Evolutionary conservation across 371 early-diverging fungal species (phyloP).

Genomic region (Actinomortierella wolfii): DNA sequence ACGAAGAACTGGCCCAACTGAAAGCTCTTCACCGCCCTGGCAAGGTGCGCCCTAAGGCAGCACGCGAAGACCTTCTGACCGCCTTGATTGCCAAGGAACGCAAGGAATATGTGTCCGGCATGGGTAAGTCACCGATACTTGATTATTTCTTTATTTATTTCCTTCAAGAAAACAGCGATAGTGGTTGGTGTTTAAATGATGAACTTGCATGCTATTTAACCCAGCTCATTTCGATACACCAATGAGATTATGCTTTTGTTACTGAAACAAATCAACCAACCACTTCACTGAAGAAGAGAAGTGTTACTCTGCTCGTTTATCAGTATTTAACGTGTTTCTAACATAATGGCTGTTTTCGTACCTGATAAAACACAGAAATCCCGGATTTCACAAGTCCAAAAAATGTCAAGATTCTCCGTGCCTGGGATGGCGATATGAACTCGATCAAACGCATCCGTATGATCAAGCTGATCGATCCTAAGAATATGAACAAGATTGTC

Average conservation of each 20-base stretch:
- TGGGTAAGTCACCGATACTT: conserved; percentile 49
- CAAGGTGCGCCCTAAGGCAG: conserved; percentile 54
- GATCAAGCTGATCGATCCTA: conserved; percentile 36
- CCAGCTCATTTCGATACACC: conserved; percentile 42
- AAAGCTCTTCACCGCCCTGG: conserved; percentile 52
- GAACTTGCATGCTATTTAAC: conserved; percentile 41
- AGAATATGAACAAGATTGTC: conserved; percentile 29
- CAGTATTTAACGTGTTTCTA: background rate
- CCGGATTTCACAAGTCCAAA: conserved; percentile 64
- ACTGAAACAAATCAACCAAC: conserved; percentile 13
- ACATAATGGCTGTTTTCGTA: background rate
- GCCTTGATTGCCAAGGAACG: conserved; percentile 52
- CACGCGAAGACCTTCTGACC: conserved; percentile 54
- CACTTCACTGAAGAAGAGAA: background rate
- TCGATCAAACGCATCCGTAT: conserved; percentile 41
- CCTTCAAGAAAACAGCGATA: background rate
- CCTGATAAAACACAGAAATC: conserved; percentile 46
- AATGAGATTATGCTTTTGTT: conserved; percentile 31
- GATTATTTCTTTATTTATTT: background rate
- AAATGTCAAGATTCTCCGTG: conserved; percentile 52
- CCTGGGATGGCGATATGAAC: conserved; percentile 68
- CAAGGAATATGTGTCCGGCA: conserved; percentile 60
- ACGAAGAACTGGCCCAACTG: conserved; percentile 58
- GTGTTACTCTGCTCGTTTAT: background rate
- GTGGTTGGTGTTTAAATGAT: conserved; percentile 16